Evolutionary conservation across 176 grass and related monocot species (phyloP).

Genomic region (Urochloa ruziziensis): DNA sequence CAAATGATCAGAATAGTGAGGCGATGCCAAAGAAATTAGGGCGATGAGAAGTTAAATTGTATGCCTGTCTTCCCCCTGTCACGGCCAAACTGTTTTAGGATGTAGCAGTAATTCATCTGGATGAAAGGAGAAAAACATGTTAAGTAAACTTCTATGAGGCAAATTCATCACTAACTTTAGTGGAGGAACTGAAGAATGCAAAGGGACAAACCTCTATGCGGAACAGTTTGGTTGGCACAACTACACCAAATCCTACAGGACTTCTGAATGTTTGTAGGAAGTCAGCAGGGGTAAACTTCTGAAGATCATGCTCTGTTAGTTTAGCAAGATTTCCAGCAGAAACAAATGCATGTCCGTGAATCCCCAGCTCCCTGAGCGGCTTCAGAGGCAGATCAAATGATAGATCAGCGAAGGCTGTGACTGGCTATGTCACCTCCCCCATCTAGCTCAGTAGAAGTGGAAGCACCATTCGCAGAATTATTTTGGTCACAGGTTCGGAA

Average conservation of each 20-base stretch:
- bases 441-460: constrained; percentile 42
- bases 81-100: constrained; percentile 74
- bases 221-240: constrained; percentile 70
- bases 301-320: constrained; percentile 45
- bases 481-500: constrained; percentile 12
- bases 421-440: constrained; percentile 60
- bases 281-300: constrained; percentile 36
- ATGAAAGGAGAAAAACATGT: neutral
- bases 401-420: constrained; percentile 75
- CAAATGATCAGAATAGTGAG: too few species aligned
- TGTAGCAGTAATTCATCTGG: constrained; percentile 89
- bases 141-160: neutral
- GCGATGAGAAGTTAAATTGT: constrained; percentile 67
- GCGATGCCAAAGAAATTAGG: too few species aligned
- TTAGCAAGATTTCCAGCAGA: constrained; percentile 70
- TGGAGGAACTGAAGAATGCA: constrained; percentile 8
- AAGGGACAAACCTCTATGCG: constrained; percentile 67
- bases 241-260: constrained; percentile 74
- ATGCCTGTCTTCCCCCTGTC: constrained; percentile 77
- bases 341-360: constrained; percentile 76
- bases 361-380: constrained; percentile 64
- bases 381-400: constrained; percentile 87
- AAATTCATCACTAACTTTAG: neutral
- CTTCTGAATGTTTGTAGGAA: constrained; percentile 72
- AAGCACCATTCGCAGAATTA: constrained; percentile 34